Evolutionary conservation across 108 stramenopile genomes (phyloP), one percentile per base, ranked within the genome.

Genomic region (Aurantiochytrium sp.): DNA sequence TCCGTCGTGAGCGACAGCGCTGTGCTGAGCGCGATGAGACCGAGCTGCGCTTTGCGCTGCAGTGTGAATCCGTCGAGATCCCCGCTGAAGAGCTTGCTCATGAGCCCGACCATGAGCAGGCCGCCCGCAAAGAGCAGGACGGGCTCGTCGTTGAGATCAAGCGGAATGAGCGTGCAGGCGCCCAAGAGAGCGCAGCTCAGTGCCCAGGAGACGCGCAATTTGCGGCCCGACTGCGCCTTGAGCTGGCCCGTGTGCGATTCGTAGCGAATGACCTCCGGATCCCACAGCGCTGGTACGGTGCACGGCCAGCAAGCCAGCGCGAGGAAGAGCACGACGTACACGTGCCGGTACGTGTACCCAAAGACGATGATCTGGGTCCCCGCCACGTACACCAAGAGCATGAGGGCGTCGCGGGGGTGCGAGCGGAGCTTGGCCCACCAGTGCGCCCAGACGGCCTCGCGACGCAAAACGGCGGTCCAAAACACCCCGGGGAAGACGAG

Each of bases 291-390:
- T 12, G 39, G 42, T 19, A 81, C 45, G 12, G 42, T 48, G 73
- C 73, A 48, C 2, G 73, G 73, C 73, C 73, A 81, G 73, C 39
- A 81, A n/a, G 73, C 73, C 27, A 81, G 24, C 6, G 42, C 73
- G 21, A 81, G 12, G 39, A 81, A 81, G 73, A 81, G 73, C 1
- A 81, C 27, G 45, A 81, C 45, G 39, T 48, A 81, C 10, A 81
- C 12, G 45, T 81, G 12, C 19, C 73, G 73, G 45, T 48, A 81
- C n/a, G 73, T 81, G 45, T 81, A 81, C 10, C 73, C 73, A 42
- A 48, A 1, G 39, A 81, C 73, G 27, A 81, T 48, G 42, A 81
- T 48, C 24, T 81, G 73, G 10, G 73, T 81, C 2, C 73, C 73
- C 1, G 73, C 73, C 6, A 81, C 3, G 45, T 81, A 81, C 6